These are phyloP conservation scores for Kwoniella pini DNA, from an alignment of 768 basidiomycete genomes.

Conservation along the genomic window DNA sequence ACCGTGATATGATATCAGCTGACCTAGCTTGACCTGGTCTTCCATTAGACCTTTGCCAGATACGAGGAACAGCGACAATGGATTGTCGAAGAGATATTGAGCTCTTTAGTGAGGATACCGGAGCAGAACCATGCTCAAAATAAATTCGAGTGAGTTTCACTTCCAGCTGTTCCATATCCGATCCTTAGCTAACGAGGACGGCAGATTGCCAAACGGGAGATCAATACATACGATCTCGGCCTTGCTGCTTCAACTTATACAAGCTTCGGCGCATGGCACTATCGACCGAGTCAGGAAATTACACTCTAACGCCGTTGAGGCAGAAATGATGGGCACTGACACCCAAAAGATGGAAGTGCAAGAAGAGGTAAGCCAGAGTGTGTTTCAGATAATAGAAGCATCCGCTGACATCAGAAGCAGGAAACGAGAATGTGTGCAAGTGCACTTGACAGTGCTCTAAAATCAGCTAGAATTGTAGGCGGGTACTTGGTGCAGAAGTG, in stretches of 20 bases:
- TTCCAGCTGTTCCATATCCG: too few species aligned
- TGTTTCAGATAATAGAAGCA: too few species aligned
- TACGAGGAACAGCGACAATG: constrained; percentile 82
- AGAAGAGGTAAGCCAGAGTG: constrained; percentile 64
- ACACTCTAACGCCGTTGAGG: constrained; percentile 57
- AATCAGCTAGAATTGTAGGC: constrained; percentile 80
- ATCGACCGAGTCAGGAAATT: constrained; percentile 50
- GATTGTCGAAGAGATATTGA: constrained; percentile 97
- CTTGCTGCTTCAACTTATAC: constrained; percentile 89
- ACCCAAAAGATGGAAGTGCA: constrained; percentile 63
- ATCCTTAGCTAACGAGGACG: background rate
- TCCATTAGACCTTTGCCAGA: constrained; percentile 93
- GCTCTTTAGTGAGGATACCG: constrained; percentile 83
- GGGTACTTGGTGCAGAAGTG: constrained; percentile 63
- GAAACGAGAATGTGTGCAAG: constrained; percentile 34
- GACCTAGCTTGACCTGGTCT: too few species aligned
- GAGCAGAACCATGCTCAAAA: constrained; percentile 87
- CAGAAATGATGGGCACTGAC: constrained; percentile 60
- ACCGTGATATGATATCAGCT: too few species aligned
- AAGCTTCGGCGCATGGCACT: constrained; percentile 90
- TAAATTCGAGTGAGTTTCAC: constrained; percentile 80
- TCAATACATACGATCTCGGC: constrained; percentile 94
- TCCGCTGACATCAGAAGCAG: too few species aligned
- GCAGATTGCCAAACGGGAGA: constrained; percentile 80
- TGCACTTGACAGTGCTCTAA: constrained; percentile 64